phyloP scores from a whole-genome alignment of 768 basidiomycete species.

The Termitomyces sp. region DNA sequence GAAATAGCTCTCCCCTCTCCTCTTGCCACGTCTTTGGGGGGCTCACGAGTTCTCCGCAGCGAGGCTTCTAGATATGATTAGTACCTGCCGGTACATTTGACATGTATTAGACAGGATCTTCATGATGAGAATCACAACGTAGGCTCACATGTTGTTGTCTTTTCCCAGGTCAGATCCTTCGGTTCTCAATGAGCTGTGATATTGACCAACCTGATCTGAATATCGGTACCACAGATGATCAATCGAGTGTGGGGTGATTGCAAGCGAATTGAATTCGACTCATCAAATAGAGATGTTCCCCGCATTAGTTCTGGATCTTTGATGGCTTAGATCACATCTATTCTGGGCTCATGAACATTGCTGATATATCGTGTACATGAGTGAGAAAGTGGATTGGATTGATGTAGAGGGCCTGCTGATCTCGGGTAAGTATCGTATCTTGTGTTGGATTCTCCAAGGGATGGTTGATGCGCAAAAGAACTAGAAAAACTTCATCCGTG shows the following conservation, averaged over 20 bases:
- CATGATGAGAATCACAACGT: neutral
- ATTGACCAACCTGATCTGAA: no score
- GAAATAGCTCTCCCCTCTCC: neutral
- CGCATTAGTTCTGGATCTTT: neutral
- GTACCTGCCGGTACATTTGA: neutral
- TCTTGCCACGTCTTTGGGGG: neutral
- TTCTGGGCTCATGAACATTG: neutral
- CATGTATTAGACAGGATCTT: slow-evolving; percentile 2
- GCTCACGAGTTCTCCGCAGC: neutral
- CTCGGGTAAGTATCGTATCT: neutral
- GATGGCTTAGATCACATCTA: neutral
- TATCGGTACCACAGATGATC: neutral
- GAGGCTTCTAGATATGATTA: neutral
- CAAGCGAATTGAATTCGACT: neutral
- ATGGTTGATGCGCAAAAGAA: neutral
- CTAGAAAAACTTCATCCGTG: neutral
- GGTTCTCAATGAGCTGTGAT: no score
- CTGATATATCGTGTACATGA: neutral
- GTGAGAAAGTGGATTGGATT: neutral
- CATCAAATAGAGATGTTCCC: neutral
- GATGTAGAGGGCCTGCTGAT: neutral
- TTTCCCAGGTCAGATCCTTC: neutral
- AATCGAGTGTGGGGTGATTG: neutral
- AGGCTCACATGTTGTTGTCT: neutral
- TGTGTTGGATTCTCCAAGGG: neutral